Conservation (phyloP, 257 asterid genomes). For the Nicotiana obtusifolia region DNA sequence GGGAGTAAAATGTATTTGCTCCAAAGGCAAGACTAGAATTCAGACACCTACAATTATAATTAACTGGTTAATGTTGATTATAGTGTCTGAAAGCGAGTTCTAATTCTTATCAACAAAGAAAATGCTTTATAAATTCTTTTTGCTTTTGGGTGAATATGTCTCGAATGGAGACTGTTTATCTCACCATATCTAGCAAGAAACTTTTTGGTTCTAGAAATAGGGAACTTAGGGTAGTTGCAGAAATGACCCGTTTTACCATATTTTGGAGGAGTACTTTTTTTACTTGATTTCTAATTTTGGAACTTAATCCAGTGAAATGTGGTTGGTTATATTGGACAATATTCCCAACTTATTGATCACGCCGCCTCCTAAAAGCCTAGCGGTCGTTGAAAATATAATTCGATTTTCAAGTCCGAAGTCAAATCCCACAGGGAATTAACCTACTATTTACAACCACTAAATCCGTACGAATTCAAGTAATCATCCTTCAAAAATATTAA, state of each 20-base stretch:
- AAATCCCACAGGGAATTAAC: no score
- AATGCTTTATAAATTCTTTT: neutral
- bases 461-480: no score
- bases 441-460: no score
- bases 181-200: neutral
- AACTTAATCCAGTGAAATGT: neutral
- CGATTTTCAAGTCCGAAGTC: no score
- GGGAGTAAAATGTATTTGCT: neutral
- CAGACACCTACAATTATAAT: neutral
- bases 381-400: no score
- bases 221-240: neutral
- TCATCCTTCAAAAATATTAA: no score
- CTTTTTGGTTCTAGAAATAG: neutral
- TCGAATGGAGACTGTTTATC: neutral
- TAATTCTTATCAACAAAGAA: neutral
- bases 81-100: neutral
- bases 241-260: neutral
- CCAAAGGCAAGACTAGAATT: slow-evolving; percentile 13
- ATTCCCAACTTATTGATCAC: slow-evolving; percentile 1
- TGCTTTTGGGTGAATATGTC: neutral
- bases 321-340: neutral
- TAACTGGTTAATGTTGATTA: neutral
- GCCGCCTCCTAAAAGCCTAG: no score
- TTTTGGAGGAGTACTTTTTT: neutral
- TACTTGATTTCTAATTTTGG: neutral